Evolutionary conservation across 192 early-diverging fungal species (phyloP).

Genomic region (Coemansia sp.): DNA sequence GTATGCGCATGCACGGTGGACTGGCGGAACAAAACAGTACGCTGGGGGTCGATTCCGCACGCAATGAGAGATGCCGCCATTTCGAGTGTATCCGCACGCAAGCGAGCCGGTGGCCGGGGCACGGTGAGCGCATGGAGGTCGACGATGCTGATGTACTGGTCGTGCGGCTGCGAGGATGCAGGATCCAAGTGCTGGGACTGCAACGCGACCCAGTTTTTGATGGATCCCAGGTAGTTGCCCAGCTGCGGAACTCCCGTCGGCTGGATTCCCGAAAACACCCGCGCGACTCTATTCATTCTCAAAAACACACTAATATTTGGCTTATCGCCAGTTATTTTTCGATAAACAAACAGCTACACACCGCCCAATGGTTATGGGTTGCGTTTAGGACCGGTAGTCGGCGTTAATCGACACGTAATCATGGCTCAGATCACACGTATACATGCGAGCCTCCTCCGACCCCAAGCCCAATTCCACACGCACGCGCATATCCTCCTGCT

Average conservation of each 20-base stretch:
- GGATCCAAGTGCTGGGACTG: conserved; percentile 53
- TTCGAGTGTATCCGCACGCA: conserved; percentile 65
- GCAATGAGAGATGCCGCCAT: conserved; percentile 78
- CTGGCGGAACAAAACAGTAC: conserved; percentile 80
- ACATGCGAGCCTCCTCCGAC: conserved; percentile 73
- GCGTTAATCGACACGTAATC: conserved; percentile 95
- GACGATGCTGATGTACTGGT: conserved; percentile 74
- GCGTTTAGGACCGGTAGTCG: conserved; percentile 66
- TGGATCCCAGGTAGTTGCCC: conserved; percentile 91
- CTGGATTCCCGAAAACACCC: conserved; percentile 85
- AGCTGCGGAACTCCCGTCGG: conserved; percentile 91
- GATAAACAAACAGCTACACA: no score
- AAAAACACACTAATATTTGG: no score
- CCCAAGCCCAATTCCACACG: conserved; percentile 78
- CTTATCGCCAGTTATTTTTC: no score
- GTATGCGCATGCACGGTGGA: conserved; percentile 73
- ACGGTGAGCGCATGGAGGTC: conserved; percentile 89
- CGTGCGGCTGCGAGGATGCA: conserved; percentile 17
- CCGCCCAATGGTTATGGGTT: neutral
- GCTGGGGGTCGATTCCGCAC: conserved; percentile 75
- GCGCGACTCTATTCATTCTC: conserved; percentile 4
- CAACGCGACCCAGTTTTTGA: conserved; percentile 79
- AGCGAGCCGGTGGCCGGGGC: conserved; percentile 61
- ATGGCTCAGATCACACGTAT: conserved; percentile 92
- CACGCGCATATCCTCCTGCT: conserved; percentile 80